Evolutionary conservation across 352 stramenopile genomes (phyloP).

Genomic region (Pythium volutum): DNA sequence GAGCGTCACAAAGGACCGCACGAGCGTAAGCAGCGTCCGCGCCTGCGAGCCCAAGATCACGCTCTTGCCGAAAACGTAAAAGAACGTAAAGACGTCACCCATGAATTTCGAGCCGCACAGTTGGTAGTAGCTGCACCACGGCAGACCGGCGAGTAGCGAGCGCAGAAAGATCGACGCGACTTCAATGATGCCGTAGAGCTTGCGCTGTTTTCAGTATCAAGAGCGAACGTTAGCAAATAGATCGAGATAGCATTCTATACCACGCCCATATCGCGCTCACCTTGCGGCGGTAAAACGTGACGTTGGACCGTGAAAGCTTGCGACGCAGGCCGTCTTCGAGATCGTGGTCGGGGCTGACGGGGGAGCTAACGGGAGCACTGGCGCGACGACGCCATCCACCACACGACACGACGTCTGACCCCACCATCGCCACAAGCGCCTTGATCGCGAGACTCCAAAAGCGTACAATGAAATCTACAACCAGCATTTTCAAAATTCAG

Average conservation of each 20-base stretch:
- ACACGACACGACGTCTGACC: constrained; percentile 33
- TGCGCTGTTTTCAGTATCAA: no score
- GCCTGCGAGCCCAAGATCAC: constrained; percentile 59
- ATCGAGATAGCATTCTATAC: not conserved
- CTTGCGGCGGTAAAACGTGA: constrained; percentile 70
- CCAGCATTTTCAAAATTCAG: not conserved
- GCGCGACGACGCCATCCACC: constrained; percentile 3
- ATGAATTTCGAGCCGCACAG: constrained; percentile 71
- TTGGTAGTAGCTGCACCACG: constrained; percentile 81
- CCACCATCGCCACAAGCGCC: constrained; percentile 46
- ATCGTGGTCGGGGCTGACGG: constrained; percentile 35
- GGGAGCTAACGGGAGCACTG: not conserved
- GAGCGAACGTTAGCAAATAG: no score
- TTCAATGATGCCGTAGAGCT: constrained; percentile 77
- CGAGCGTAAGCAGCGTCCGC: constrained; percentile 39
- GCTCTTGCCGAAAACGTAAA: constrained; percentile 75
- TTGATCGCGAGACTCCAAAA: constrained; percentile 60
- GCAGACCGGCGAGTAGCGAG: constrained; percentile 51
- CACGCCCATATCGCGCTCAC: constrained; percentile 19
- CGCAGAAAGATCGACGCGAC: constrained; percentile 66
- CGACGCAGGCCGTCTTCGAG: constrained; percentile 41
- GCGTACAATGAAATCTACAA: constrained; percentile 67
- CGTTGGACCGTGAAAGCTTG: constrained; percentile 42
- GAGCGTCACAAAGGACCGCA: constrained; percentile 57
- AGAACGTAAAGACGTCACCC: constrained; percentile 67